Evolutionary conservation across 768 basidiomycete genomes (phyloP).

Genomic region (Leccinum truebloodii): DNA sequence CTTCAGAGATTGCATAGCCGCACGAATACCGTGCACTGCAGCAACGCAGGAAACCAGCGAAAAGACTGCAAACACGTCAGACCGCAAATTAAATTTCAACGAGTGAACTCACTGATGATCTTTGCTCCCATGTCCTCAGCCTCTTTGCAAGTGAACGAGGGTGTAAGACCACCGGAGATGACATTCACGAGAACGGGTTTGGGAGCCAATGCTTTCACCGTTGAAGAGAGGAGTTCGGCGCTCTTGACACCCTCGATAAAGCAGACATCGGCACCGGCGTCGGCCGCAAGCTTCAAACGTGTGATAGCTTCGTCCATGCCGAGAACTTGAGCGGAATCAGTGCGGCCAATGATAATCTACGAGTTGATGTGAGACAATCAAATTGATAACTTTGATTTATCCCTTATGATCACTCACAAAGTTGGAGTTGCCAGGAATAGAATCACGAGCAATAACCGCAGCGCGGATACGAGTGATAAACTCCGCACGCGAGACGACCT

Average conservation of each 20-base stretch:
- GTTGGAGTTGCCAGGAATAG: conserved; percentile 73
- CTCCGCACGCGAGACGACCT: conserved; percentile 78
- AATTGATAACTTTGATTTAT: background rate
- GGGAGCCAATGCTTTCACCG: conserved; percentile 67
- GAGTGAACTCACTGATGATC: conserved; percentile 63
- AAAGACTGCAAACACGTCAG: conserved; percentile 50
- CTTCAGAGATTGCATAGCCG: conserved; percentile 74
- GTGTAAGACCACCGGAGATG: conserved; percentile 76
- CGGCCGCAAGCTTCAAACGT: conserved; percentile 68
- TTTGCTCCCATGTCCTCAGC: conserved; percentile 73
- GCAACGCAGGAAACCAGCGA: conserved; percentile 76
- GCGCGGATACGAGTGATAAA: conserved; percentile 74
- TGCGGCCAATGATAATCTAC: conserved; percentile 72
- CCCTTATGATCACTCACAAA: conserved; percentile 45
- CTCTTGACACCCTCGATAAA: conserved; percentile 81
- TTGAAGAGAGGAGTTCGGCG: conserved; percentile 59
- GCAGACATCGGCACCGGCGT: conserved; percentile 76
- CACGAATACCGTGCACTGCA: conserved; percentile 73
- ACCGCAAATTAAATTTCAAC: background rate
- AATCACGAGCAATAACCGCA: conserved; percentile 74
- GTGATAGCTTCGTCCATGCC: conserved; percentile 76
- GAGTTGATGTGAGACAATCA: background rate
- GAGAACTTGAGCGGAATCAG: conserved; percentile 75
- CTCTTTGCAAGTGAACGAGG: conserved; percentile 68
- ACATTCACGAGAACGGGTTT: conserved; percentile 82